These are phyloP conservation scores for Suhomyces kunorum DNA, from an alignment of 1,139 yeast genomes.

Conservation along the genomic window DNA sequence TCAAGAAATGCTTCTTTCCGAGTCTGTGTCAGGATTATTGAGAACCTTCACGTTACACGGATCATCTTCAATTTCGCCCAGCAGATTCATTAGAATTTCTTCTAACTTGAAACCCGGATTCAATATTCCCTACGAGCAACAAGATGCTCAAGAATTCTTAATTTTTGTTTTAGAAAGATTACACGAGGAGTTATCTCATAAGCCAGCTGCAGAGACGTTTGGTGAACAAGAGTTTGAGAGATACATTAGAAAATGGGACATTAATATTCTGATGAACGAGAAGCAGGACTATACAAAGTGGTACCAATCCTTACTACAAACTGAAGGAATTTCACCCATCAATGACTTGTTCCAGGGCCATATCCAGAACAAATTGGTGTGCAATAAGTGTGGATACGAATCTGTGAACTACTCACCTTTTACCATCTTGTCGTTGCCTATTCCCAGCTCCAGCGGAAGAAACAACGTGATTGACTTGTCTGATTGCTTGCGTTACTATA, in stretches of 20 bases:
- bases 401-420: conserved; percentile 61
- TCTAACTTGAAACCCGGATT: conserved; percentile 61
- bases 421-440: conserved; percentile 66
- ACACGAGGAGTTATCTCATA: conserved; percentile 61
- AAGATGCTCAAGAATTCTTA: conserved; percentile 76
- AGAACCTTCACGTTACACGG: conserved; percentile 54
- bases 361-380: conserved; percentile 60
- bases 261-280: conserved; percentile 33
- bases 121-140: conserved; percentile 70
- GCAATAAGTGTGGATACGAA: conserved; percentile 63
- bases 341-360: conserved; percentile 68
- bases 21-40: conserved; percentile 46
- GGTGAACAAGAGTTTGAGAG: conserved; percentile 24
- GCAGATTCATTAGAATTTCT: conserved; percentile 58
- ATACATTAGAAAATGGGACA: conserved; percentile 36
- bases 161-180: conserved; percentile 64
- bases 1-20: conserved; percentile 40
- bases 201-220: conserved; percentile 22
- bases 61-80: conserved; percentile 63
- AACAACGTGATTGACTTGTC: conserved; percentile 44
- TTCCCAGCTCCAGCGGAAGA: conserved; percentile 46
- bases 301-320: conserved; percentile 51
- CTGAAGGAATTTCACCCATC: conserved; percentile 66
- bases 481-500: conserved; percentile 66
- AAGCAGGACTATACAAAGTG: conserved; percentile 59